Evolutionary conservation across 768 basidiomycete genomes (phyloP).

Genomic region (Panaeolus papilionaceus): DNA sequence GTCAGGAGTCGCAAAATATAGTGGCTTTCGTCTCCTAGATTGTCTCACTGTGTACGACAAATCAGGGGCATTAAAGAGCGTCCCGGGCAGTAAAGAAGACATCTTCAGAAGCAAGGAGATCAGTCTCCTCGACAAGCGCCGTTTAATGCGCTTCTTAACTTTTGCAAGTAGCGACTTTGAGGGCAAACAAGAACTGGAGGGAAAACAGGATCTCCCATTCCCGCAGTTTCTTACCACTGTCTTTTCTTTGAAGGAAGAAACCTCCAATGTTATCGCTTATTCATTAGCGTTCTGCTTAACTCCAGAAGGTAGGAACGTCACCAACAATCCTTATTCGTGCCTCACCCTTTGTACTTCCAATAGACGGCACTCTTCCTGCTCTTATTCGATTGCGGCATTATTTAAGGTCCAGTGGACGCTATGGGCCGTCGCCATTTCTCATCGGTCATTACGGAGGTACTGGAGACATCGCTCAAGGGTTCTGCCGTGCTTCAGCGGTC

Average conservation of each 20-base stretch:
- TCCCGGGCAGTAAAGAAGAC: conserved; percentile 92
- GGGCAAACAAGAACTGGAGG: conserved; percentile 58
- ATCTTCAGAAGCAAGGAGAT: conserved; percentile 88
- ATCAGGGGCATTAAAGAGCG: conserved; percentile 56
- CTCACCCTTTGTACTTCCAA: not conserved
- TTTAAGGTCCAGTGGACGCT: conserved; percentile 81
- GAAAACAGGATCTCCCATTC: conserved; percentile 63
- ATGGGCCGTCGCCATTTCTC: conserved; percentile 83
- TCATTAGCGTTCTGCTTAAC: conserved; percentile 77
- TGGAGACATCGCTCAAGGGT: conserved; percentile 93
- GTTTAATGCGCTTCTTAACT: conserved; percentile 90
- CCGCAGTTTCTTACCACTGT: conserved; percentile 63
- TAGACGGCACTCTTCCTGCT: conserved; percentile 73
- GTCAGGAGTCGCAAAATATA: conserved; percentile 89
- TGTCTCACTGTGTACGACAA: conserved; percentile 65
- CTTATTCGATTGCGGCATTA: conserved; percentile 76
- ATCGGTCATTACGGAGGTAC: conserved; percentile 95
- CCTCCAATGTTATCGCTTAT: conserved; percentile 70
- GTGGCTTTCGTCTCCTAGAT: conserved; percentile 87
- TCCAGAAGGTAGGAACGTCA: conserved; percentile 52
- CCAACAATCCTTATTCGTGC: conserved; percentile 8
- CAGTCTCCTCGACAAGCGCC: conserved; percentile 81
- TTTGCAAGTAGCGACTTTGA: conserved; percentile 84
- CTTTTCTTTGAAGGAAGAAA: conserved; percentile 67
- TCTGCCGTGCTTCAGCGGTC: conserved; percentile 87